Evolutionary conservation across 2,329 filamentous ascomycete species (phyloP), one percentile per base, ranked within the genome.

Genomic region (Stemphylium vesicarium): DNA sequence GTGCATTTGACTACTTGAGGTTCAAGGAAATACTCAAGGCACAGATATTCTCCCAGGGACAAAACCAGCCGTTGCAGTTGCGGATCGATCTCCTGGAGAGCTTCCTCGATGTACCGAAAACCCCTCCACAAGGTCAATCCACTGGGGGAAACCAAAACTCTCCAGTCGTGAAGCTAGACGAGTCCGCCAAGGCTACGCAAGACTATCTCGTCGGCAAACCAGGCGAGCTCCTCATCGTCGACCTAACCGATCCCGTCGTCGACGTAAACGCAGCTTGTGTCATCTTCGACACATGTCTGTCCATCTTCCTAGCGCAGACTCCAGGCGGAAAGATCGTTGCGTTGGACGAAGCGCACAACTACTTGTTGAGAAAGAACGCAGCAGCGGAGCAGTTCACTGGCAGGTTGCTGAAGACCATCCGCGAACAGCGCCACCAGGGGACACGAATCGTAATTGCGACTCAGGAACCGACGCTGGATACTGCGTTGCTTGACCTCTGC

Each of bases 261-360:
- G 87, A 87, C 0, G 72, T 84, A 0, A 82, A 86, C n/a, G 84
- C 82, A 37, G 88, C 88, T 0, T 93, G 89, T 64, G 79, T 83
- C 0, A 75, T 93, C 0, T 93, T 93, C 71, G 86, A 89, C 50
- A 88, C 91, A 20, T 88, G 85, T 32, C 79, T 93, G 1, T 81
- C 80, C 1, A 73, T 92, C 0, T 91, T 91, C 66, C 71, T 90
- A 0, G 31, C 44, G 11, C 62, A 68, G 0, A 66, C 71, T 0
- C 66, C 86, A 0, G 49, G 49, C 8, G 54, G 56, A 0, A 80
- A 85, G 2, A 78, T 92, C 16, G 74, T 92, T 18, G 88, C 87
- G 0, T 78, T 92, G 0, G 89, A 93, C 57, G 89, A 93, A 69
- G 90, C 90, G 0, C 90, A 94, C 70, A 92, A 92, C 72, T 91